Base-by-base conservation (phyloP, 169 alveolate genomes). In the Cryptosporidium bovis region DNA sequence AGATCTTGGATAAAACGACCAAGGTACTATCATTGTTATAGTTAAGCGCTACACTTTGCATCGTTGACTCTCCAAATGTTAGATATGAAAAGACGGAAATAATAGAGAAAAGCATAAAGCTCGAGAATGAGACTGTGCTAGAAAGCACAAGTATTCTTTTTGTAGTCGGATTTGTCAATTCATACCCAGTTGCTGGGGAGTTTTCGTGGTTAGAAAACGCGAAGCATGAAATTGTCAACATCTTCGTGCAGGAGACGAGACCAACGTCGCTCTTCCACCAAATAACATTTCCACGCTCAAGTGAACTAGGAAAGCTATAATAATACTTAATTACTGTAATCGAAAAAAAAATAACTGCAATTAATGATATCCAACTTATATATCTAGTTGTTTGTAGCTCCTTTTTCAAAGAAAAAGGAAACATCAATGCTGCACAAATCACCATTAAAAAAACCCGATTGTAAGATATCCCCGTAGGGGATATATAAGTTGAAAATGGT, bases 161-260 rank as follows among this genome's bases (percentile, higher is more conserved):
- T 44, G 71, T 58, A 16, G 87, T 58, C 50, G 87, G 87, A 56
- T 77, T 77, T 44, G 46, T 18, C 24, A 77, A 62, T 7, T 77
- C 87, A 77, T 60, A 62, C 40, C 77, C 87, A 20, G 87, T 34
- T 31, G 87, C 71, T 13, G 87, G 87, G 2, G 87, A 77, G 27
- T 77, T 77, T 40, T 77, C 87, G 64, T 77, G 87, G 33, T 77
- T 77, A 58, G 87, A 77, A 77, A 77, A 77, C 46, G 87, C 71
- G 56, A 77, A 77, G 34, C 87, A 77, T 5, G 87, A 77, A 27
- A 77, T 62, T 27, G 87, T 77, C 40, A 77, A 33, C 87, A 77
- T 77, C 64, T 77, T 77, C 24, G 56, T 40, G 16, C 87, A 77
- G 8, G 69, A 44, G 1, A 46, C n/a, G 12, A 77, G 40, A 20